phyloP scores from a whole-genome alignment of 805 yeast genomes.

The Lachancea quebecensis region DNA sequence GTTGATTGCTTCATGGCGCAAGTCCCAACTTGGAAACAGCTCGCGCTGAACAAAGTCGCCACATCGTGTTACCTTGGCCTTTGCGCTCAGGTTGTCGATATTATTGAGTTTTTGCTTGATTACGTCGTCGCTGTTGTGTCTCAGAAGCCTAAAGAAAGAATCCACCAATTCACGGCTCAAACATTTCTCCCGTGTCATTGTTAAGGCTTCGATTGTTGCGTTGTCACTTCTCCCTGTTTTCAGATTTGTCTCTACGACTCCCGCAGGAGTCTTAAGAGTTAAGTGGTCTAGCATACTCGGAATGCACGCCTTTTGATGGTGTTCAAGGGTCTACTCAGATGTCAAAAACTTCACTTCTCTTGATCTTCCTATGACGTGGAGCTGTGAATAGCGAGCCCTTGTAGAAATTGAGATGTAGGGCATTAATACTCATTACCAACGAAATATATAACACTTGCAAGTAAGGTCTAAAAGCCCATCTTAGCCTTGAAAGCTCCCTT shows the following conservation, averaged over 20 bases:
- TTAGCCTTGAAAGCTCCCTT: constrained; percentile 46
- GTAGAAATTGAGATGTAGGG: too few species aligned
- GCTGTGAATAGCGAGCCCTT: too few species aligned
- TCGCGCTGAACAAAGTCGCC: constrained; percentile 30
- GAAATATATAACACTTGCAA: too few species aligned
- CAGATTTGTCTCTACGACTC: constrained; percentile 1
- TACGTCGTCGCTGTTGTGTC: constrained; percentile 40
- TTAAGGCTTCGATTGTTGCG: constrained; percentile 11
- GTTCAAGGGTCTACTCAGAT: neutral
- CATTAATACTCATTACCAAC: too few species aligned
- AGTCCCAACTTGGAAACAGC: constrained; percentile 43
- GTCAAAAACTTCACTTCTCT: too few species aligned
- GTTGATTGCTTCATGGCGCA: constrained; percentile 35
- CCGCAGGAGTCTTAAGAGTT: constrained; percentile 1
- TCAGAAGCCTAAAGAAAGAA: constrained; percentile 24
- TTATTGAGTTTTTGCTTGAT: constrained; percentile 39
- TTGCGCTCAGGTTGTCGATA: constrained; percentile 23
- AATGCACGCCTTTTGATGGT: neutral
- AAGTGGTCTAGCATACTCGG: constrained; percentile 3
- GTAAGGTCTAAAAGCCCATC: constrained; percentile 38
- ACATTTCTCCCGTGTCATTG: constrained; percentile 25
- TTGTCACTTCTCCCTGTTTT: constrained; percentile 1
- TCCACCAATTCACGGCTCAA: constrained; percentile 27
- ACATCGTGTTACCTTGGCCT: constrained; percentile 28
- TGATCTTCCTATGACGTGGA: too few species aligned